Evolutionary conservation across 129 eudicot genomes (phyloP), one percentile per base, ranked within the genome.

Genomic region (Flaveria bidentis): DNA sequence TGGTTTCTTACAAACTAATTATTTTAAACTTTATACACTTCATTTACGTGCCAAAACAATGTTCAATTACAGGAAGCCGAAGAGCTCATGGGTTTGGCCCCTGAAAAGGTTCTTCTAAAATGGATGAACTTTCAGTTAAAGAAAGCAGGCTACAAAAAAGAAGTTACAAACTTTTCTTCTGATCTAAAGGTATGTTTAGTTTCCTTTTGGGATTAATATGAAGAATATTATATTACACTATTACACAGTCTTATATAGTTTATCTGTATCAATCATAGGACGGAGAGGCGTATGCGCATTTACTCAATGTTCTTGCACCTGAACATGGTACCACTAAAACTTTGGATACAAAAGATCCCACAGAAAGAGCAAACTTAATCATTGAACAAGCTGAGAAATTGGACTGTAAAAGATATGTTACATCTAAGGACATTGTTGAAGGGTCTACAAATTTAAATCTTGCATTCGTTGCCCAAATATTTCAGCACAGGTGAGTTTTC

Each of bases 251-350:
- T 26, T 33, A 47, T 49, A 0, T 20, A 26, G 25, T 49, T 33
- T 53, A 41, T 2, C 2, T 57, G 36, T 22, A 5, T 70, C 4
- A 28, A 39, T 72, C 7, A 62, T 87, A 87, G 91, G 91, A 87
- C n/a, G 91, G 88, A 62, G 88, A 74, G 82, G 91, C 91, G 20
- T 87, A 87, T 80, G 91, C 87, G 25, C 88, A 88, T 84, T 72
- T 88, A 68, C 92, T 88, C 64, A 88, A 84, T 73, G 90, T 84
- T 83, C 92, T 88, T 75, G 92, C 92, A 28, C 92, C 92, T 4
- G 90, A 88, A 76, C 88, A 81, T 23, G 73, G 83, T 25, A 78
- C 69, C 44, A 80, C 84, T 8, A 71, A 83, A 75, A 84, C 86
- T 23, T 67, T 88, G 82, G 92, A 85, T 62, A 71, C 87, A 14